Evolutionary conservation across 2,329 filamentous ascomycete genomes (phyloP).

Genomic region (Raffaelea ambrosiae): DNA sequence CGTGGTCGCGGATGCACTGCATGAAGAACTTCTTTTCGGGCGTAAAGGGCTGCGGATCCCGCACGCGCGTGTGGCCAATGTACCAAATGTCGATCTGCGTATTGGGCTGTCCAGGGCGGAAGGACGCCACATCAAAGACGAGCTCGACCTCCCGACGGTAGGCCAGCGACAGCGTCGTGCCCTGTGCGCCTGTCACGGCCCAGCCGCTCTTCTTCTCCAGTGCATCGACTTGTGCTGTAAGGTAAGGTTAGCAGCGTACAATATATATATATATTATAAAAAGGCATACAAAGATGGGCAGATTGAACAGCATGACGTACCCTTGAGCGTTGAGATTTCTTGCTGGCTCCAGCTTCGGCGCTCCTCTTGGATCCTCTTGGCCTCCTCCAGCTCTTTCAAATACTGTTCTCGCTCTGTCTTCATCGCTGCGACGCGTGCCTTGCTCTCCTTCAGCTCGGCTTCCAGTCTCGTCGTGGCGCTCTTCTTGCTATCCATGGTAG

Average conservation of each 20-base stretch:
- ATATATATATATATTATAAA: background rate
- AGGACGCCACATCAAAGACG: slow-evolving; percentile 59
- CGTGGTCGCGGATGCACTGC: slow-evolving; percentile 59
- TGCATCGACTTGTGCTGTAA: slow-evolving; percentile 51
- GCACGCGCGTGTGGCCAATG: slow-evolving; percentile 49
- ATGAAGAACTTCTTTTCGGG: slow-evolving; percentile 69
- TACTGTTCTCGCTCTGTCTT: slow-evolving; percentile 61
- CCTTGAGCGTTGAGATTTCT: slow-evolving; percentile 73
- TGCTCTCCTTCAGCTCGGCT: slow-evolving; percentile 58
- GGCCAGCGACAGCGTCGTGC: slow-evolving; percentile 60
- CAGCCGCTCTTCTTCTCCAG: slow-evolving; percentile 63
- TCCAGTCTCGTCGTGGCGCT: slow-evolving; percentile 58
- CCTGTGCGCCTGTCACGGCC: slow-evolving; percentile 58
- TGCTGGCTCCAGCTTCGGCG: slow-evolving; percentile 80
- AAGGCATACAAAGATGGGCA: slow-evolving; percentile 1
- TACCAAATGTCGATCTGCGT: slow-evolving; percentile 62
- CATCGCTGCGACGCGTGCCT: slow-evolving; percentile 53
- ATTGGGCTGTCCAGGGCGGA: slow-evolving; percentile 38
- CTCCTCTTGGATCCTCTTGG: slow-evolving; percentile 77
- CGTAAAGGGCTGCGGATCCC: slow-evolving; percentile 46
- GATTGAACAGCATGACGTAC: slow-evolving; percentile 34
- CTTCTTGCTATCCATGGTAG: slow-evolving; percentile 62
- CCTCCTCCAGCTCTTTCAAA: slow-evolving; percentile 66
- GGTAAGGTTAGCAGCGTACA: background rate
- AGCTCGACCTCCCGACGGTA: slow-evolving; percentile 66